Base-by-base conservation (phyloP, 805 yeast species). In the Nakazawaea anatomiae region DNA sequence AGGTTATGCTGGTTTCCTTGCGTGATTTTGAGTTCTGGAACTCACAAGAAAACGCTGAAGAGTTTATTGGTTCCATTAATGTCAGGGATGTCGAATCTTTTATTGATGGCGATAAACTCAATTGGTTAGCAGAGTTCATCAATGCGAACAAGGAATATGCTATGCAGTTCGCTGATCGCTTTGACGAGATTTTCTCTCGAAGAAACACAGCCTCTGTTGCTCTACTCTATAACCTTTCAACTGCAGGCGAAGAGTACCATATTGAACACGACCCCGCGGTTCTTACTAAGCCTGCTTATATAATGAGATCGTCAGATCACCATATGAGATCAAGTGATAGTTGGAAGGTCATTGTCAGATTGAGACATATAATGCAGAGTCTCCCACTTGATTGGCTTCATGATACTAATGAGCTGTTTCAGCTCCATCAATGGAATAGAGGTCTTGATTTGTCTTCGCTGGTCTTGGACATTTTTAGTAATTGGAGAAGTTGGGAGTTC, bases 401-500 rank as follows among this genome's bases (percentile, higher is more conserved):
- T 0, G 60, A 62, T 1, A 64, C 69, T 5, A 70, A 73, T 39
- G 44, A 58, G 1, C 49, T 57, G 27, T 63, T 78, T 45, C 59
- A 62, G 1, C 52, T 57, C 1, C 55, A 63, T 1, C 54, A 65
- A 0, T 75, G 80, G 71, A 63, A 64, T 14, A 72, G 34, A 6
- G 39, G 35, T 6, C 12, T 11, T 5, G 47, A 42, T 0, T 84
- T 89, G 0, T 55, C 53, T 0, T 68, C 74, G 54, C 90, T 90
- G 0, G 87, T 88, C 2, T 64, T 80, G 28, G 68, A 73, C 3
- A 73, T 82, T 1, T 89, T 90, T 58, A 72, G 83, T 0, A 71
- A 75, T 11, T 94, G 98, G 97, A 79, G 97, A 71, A 81, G 82
- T 53, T 91, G 98, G 97, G 99, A 92, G 58, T 84, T 87, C 42